These are phyloP conservation scores for Fusarium nanum DNA, from an alignment of 2,329 filamentous ascomycete genomes.

Conservation along the genomic window DNA sequence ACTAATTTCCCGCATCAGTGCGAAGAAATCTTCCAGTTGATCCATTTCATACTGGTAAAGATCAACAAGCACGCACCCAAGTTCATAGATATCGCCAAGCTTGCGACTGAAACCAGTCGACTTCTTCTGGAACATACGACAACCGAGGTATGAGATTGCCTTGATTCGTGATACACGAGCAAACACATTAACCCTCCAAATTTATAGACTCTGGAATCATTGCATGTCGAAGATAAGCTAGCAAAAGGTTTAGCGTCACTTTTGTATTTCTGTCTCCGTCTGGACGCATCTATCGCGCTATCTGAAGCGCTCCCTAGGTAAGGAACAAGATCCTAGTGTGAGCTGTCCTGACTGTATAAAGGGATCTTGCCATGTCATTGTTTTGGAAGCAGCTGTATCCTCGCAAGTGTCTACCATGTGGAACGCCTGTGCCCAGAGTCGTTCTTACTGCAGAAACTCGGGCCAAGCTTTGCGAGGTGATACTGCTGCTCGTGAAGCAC, in stretches of 20 bases:
- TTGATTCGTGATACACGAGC: not conserved
- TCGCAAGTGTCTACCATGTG: conserved; percentile 51
- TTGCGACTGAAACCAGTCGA: conserved; percentile 49
- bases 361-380: conserved; percentile 55
- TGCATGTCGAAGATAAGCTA: conserved; percentile 45
- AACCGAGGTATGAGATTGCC: conserved; percentile 51
- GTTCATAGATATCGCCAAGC: conserved; percentile 46
- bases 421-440: conserved; percentile 52
- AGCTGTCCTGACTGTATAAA: conserved; percentile 26
- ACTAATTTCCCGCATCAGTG: conserved; percentile 51
- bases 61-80: conserved; percentile 46
- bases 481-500: conserved; percentile 67
- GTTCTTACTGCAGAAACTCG: conserved; percentile 68
- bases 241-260: conserved; percentile 48
- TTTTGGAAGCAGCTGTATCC: conserved; percentile 77
- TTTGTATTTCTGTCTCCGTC: conserved; percentile 48
- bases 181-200: conserved; percentile 9
- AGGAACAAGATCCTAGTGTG: conserved; percentile 4
- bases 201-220: conserved; percentile 45
- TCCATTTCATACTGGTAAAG: conserved; percentile 55
- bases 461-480: conserved; percentile 68
- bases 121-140: conserved; percentile 55
- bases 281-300: conserved; percentile 43
- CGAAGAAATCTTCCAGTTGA: conserved; percentile 59
- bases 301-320: conserved; percentile 46